Percentiles rank a stretch among this genome's conserved stretches.
Conservation (phyloP, 176 grass and related monocot species). For the Oryza meyeriana region DNA sequence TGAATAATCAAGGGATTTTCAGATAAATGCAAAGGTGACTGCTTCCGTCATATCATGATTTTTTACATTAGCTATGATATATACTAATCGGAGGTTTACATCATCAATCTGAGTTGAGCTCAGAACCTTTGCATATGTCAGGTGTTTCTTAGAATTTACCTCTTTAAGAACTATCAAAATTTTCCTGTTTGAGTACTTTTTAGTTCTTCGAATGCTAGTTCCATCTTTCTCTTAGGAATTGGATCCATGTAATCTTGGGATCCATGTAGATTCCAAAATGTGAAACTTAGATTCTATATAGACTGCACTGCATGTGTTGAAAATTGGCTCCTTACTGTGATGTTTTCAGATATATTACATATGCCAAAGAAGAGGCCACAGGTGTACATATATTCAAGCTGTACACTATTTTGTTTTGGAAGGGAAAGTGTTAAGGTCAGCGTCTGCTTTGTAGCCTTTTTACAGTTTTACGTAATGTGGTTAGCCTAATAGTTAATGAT, state of each 20-base stretch:
- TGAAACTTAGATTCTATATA: not conserved
- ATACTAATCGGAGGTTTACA: not conserved
- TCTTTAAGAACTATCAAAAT: not conserved
- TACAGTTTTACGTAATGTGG: constrained; percentile 9
- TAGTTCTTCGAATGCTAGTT: constrained; percentile 10
- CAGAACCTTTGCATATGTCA: not conserved
- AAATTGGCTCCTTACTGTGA: not conserved
- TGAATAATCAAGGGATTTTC: constrained; percentile 1
- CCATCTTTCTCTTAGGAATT: constrained; percentile 12
- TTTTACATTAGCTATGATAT: constrained; percentile 2
- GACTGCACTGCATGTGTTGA: not conserved
- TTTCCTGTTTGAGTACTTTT: not conserved
- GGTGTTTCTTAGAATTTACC: not conserved
- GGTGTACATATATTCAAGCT: constrained; percentile 97
- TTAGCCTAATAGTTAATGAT: constrained; percentile 21
- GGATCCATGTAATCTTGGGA: too few relatives aligned
- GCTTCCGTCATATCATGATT: not conserved
- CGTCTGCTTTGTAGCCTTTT: constrained; percentile 25
- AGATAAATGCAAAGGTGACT: constrained; percentile 7
- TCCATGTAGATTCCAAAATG: not conserved
- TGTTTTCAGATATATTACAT: constrained; percentile 88
- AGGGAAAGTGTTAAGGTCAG: constrained; percentile 87
- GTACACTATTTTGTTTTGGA: constrained; percentile 97
- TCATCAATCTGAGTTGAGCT: not conserved
- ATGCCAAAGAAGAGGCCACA: constrained; percentile 88